phyloP scores from a whole-genome alignment of 768 basidiomycete genomes.

The Baorangia bicolor region DNA sequence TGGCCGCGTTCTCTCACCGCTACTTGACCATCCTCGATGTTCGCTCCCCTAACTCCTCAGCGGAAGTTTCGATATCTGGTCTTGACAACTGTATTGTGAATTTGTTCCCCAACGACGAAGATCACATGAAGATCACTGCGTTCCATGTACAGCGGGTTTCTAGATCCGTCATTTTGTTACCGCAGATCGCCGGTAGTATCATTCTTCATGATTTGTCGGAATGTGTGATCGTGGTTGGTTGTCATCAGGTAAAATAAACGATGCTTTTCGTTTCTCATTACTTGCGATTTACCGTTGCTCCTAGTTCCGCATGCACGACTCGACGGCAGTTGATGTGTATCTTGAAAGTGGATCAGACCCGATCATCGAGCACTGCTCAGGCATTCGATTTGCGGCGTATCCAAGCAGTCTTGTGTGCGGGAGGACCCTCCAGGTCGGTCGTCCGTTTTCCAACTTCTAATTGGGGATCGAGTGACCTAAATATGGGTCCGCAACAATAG shows the following conservation, averaged over 20 bases:
- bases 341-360: slow-evolving; percentile 69
- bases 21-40: slow-evolving; percentile 41
- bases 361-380: slow-evolving; percentile 72
- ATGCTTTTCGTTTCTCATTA: background rate
- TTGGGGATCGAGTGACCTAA: background rate
- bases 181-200: slow-evolving; percentile 65
- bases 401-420: slow-evolving; percentile 36
- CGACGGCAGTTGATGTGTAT: slow-evolving; percentile 60
- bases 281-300: background rate
- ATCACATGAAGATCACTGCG: slow-evolving; percentile 11
- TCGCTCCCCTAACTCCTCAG: slow-evolving; percentile 38
- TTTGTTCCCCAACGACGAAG: slow-evolving; percentile 38
- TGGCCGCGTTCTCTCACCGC: slow-evolving; percentile 45
- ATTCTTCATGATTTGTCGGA: slow-evolving; percentile 61
- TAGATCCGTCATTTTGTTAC: slow-evolving; percentile 64
- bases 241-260: slow-evolving; percentile 66
- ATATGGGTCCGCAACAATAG: slow-evolving; percentile 12
- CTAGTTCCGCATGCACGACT: slow-evolving; percentile 88
- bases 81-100: slow-evolving; percentile 72
- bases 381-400: slow-evolving; percentile 64
- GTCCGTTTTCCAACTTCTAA: background rate
- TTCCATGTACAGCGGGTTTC: slow-evolving; percentile 50
- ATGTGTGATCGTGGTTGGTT: slow-evolving; percentile 68
- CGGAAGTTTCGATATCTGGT: slow-evolving; percentile 61
- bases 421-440: slow-evolving; percentile 15